phyloP scores from a whole-genome alignment of 139 green algal genomes.

The Tetraselmis striata region DNA sequence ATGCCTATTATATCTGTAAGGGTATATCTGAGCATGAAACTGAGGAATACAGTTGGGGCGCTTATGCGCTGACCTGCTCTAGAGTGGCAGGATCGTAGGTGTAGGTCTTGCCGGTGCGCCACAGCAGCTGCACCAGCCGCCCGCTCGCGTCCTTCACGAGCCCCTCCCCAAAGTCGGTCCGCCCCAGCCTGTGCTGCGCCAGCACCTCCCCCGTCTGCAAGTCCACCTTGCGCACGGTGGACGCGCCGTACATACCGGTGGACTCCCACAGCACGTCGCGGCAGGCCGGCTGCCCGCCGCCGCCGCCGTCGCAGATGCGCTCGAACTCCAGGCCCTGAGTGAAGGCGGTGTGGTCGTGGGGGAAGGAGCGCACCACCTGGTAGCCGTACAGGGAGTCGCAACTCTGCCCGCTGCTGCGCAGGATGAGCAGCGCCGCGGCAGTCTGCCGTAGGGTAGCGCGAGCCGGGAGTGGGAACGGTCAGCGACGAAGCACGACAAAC shows the following conservation, averaged over 20 bases:
- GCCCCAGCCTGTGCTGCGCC: background rate
- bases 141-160: conserved; percentile 43
- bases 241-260: conserved; percentile 71
- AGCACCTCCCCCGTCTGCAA: conserved; percentile 39
- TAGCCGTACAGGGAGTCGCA: conserved; percentile 33
- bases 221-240: conserved; percentile 53
- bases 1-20: background rate
- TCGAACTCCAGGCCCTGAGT: conserved; percentile 78
- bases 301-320: conserved; percentile 31
- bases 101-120: conserved; percentile 35
- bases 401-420: background rate
- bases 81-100: conserved; percentile 33
- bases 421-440: background rate
- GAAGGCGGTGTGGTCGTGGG: conserved; percentile 72
- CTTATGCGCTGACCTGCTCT: conserved; percentile 18
- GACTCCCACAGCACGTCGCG: conserved; percentile 73
- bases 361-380: conserved; percentile 47
- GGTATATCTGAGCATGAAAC: background rate
- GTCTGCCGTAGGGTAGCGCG: no score
- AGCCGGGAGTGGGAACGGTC: no score
- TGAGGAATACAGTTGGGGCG: background rate
- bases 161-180: conserved; percentile 73
- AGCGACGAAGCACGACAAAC: no score
- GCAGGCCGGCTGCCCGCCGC: conserved; percentile 19
- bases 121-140: conserved; percentile 72